Evolutionary conservation across 768 basidiomycete genomes (phyloP).

Genomic region (Macrolepiota albuminosa): DNA sequence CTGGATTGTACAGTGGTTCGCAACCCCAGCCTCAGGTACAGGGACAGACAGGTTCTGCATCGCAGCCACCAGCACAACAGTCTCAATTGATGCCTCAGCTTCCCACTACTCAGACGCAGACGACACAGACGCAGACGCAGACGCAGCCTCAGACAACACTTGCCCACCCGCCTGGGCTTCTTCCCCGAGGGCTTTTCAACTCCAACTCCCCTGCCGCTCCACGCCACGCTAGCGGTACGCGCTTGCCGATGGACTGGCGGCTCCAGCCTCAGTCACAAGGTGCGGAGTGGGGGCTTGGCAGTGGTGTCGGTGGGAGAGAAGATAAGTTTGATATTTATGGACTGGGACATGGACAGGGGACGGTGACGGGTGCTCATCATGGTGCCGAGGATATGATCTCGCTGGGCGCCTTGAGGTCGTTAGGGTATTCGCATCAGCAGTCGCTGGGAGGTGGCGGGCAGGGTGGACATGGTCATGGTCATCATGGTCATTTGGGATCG

Average conservation of each 20-base stretch:
- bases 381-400: neutral
- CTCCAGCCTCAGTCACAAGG: slow-evolving; percentile 26
- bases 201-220: neutral
- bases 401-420: neutral
- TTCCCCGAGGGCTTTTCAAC: neutral
- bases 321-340: neutral
- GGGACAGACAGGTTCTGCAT: neutral
- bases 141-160: neutral
- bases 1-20: slow-evolving; percentile 15
- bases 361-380: neutral
- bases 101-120: neutral
- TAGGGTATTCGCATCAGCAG: slow-evolving; percentile 16
- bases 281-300: slow-evolving; percentile 4
- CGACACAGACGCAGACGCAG: neutral
- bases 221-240: slow-evolving; percentile 4
- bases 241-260: slow-evolving; percentile 32
- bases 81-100: neutral
- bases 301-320: slow-evolving; percentile 10
- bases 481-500: neutral
- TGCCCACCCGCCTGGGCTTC: slow-evolving; percentile 9
- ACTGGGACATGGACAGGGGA: neutral
- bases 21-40: neutral
- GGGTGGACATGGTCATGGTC: neutral
- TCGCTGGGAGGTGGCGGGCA: neutral
- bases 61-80: neutral